Evolutionary conservation across 2,329 filamentous ascomycete species (phyloP), one percentile per base, ranked within the genome.

Genomic region (Zelopaecilomyces penicillatus): DNA sequence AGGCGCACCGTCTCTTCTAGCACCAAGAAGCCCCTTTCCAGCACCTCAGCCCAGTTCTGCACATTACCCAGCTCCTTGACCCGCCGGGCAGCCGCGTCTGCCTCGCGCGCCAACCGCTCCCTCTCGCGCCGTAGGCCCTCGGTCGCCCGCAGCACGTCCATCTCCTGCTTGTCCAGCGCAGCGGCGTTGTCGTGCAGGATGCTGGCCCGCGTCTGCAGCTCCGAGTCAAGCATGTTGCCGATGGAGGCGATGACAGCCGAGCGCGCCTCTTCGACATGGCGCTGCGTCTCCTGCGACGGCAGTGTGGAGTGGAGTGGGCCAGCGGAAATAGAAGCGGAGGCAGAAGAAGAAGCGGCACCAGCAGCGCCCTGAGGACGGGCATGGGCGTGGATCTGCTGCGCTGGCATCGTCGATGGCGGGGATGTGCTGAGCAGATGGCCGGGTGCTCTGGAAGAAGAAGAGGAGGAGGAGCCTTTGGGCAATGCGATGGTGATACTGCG

Each of bases 21-120:
- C 37, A 81, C 73, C 44, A 82, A 51, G 51, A 85, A 80, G 52
- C 82, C 78, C 47, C 78, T 64, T 70, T 83, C 86, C 57, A 91
- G 70, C 65, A 89, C 79, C 73, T 93, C 87, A 26, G 86, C 85
- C 86, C 86, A 93, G 62, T 90, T 90, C 71, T 91, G 85, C 58
- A 91, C 77, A 59, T 89, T 82, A 27, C 86, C 85, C 49, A 89
- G 70, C 70, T 89, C 85, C 67, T 89, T 90, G 47, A 91, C 68
- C 57, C 74, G 74, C 52, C 74, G 73, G 38, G 77, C 75, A 32
- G 82, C 81, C 46, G 73, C 74, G 52, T 76, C 75, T 5, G 80
- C 80, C 54, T 87, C 70, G 52, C 75, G 75, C 52, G 78, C 75
- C 57, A 87, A 74, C 62, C 78, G 76, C 49, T 82, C 78, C 41